Conservation (phyloP, 257 asterid genomes). For the Nicotiana noctiflora region DNA sequence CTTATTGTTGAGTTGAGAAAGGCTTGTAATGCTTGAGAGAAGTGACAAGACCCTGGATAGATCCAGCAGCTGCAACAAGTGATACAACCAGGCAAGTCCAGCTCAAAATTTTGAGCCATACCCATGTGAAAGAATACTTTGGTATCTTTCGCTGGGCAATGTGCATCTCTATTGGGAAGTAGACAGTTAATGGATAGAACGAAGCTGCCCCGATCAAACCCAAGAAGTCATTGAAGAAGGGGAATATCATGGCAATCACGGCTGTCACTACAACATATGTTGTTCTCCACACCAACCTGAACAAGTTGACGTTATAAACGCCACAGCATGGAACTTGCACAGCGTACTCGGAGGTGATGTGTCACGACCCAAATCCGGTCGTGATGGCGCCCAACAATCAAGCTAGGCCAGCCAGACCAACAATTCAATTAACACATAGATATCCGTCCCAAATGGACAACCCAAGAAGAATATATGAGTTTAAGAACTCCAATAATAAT, state of each 20-base stretch:
- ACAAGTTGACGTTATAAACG: slow-evolving; percentile 18
- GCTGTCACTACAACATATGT: slow-evolving; percentile 27
- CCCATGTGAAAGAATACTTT: slow-evolving; percentile 32
- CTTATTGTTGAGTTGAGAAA: slow-evolving; percentile 22
- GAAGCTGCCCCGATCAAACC: slow-evolving; percentile 43
- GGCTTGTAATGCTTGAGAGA: slow-evolving; percentile 34
- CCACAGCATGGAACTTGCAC: slow-evolving; percentile 18
- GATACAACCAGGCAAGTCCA: slow-evolving; percentile 38
- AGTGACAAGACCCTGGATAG: slow-evolving; percentile 30
- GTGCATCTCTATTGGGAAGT: slow-evolving; percentile 41
- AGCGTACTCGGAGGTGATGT: slow-evolving; percentile 18
- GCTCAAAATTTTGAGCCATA: slow-evolving; percentile 31
- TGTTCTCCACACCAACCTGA: slow-evolving; percentile 41
- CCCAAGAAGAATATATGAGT: no score
- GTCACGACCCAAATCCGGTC: no score
- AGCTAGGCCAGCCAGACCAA: no score
- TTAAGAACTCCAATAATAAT: no score
- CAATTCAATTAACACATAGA: no score
- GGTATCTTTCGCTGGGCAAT: slow-evolving; percentile 39
- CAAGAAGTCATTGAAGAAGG: slow-evolving; percentile 39
- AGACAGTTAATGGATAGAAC: slow-evolving; percentile 38
- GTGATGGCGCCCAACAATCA: no score
- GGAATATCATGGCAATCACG: slow-evolving; percentile 35
- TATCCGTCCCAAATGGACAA: no score
- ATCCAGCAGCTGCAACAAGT: slow-evolving; percentile 45